phyloP scores from a whole-genome alignment of 345 rosid genomes.

The Salix suchowensis region DNA sequence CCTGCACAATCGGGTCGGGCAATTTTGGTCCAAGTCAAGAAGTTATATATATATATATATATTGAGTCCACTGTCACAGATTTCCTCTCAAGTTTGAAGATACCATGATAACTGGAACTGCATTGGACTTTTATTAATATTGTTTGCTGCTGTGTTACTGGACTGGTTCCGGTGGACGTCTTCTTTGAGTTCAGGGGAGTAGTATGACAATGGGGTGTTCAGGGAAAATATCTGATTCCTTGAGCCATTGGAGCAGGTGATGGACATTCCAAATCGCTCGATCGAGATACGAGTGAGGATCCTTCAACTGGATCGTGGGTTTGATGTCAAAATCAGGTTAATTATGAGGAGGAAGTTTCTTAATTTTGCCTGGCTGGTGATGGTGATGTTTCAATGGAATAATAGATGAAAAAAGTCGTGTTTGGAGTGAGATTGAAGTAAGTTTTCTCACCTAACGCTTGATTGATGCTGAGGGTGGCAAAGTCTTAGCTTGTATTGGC shows the following conservation, averaged over 20 bases:
- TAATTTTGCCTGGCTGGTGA: conserved; percentile 23
- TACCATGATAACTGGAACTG: no score
- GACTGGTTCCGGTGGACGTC: no score
- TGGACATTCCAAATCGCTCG: not conserved
- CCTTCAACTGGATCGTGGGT: not conserved
- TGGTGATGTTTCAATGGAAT: conserved; percentile 19
- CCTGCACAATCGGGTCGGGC: no score
- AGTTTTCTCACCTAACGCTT: conserved; percentile 26
- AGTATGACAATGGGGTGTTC: no score
- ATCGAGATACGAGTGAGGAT: not conserved
- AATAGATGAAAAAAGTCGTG: not conserved
- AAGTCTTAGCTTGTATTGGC: conserved; percentile 46
- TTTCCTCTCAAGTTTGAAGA: no score
- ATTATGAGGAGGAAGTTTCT: not conserved
- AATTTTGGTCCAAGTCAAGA: no score
- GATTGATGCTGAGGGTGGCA: conserved; percentile 27
- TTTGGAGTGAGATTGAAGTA: conserved; percentile 41
- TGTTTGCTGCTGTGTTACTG: no score
- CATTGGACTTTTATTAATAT: no score
- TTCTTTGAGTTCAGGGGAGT: no score
- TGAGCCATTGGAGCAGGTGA: not conserved
- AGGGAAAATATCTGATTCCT: no score
- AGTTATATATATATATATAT: no score
- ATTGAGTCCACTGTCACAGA: no score
- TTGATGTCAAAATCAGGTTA: not conserved